Evolutionary conservation across 1,284 basidiomycete genomes (phyloP), one percentile per base, ranked within the genome.

Genomic region (Calocybe gambosa): DNA sequence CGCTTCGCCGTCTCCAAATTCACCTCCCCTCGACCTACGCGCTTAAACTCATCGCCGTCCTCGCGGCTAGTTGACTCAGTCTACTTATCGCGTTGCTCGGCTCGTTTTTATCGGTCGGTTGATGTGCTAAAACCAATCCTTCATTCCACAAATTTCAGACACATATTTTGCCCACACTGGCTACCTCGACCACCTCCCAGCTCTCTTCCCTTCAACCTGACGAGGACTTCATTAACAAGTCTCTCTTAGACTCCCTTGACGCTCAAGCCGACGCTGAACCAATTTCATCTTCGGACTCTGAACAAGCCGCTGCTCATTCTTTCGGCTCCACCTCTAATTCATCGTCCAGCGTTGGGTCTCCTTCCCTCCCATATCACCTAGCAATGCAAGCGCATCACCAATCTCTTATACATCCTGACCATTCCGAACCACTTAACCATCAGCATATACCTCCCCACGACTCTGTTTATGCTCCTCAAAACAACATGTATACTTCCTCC

Each of bases 191-290:
- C 56, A 59, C 62, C 58, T 59, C 64, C 61, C 61, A 59, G 31
- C 56, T 57, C 35, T 67, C 66, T 53, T 67, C 68, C 57, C 63
- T 59, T 55, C 68, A 62, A 49, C 63, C 72, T 49, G 86, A 85
- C 78, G 85, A 89, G 75, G 85, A 84, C 66, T 80, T 80, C 58
- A 87, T 89, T 62, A 89, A 89, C 69, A 80, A 80, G 61, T 88
- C 85, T 46, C 74, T 89, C 49, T 69, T 89, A 55, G 86, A 85
- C 62, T 83, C 80, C 33, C 75, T 89, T 58, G 79, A 89, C 75
- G 82, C 81, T 48, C 80, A 85, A 64, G 82, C 81, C 46, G 85
- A 88, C 75, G 76, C 84, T 43, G 86, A 89, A 62, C 82, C 82
- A 45, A 61, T 72, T 36, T 72, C 67, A 39, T 63, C 67, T 49